A percentile compares a stretch with the other conserved stretches of the same genome.
These are phyloP conservation scores for Fragaria nilgerrensis DNA, from an alignment of 306 rosid genomes.

Conservation along the genomic window DNA sequence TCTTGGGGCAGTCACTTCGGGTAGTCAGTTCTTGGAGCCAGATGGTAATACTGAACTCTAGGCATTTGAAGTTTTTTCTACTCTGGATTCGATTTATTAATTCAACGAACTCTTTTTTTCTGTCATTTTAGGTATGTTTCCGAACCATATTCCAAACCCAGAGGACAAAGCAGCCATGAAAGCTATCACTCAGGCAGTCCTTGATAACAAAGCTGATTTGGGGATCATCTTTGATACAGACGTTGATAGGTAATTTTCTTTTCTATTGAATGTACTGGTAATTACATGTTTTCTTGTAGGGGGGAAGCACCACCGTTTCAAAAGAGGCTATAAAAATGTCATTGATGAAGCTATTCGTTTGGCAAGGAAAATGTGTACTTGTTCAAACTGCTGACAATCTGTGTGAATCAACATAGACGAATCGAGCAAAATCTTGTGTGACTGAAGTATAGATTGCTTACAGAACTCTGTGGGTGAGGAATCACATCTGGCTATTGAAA, in stretches of 20 bases:
- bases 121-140: constrained; percentile 75
- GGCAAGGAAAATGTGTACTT: constrained; percentile 44
- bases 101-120: constrained; percentile 3
- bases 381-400: neutral
- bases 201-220: constrained; percentile 85
- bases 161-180: constrained; percentile 98
- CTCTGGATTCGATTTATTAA: neutral
- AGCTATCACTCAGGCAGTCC: constrained; percentile 91
- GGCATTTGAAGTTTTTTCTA: constrained; percentile 17
- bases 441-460: constrained; percentile 29
- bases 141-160: constrained; percentile 94
- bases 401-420: constrained; percentile 9
- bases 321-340: constrained; percentile 97
- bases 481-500: constrained; percentile 94
- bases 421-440: constrained; percentile 3
- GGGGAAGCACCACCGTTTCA: constrained; percentile 94
- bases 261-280: neutral
- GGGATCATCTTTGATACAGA: constrained; percentile 98
- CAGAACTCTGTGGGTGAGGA: constrained; percentile 89
- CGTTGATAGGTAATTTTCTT: constrained; percentile 65
- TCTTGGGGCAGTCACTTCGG: constrained; percentile 81
- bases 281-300: constrained; percentile 46
- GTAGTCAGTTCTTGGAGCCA: constrained; percentile 99
- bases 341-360: constrained; percentile 94
- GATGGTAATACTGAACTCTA: constrained; percentile 61